Percentiles rank a stretch among this genome's conserved stretches.
These are phyloP conservation scores for Fusarium beomiforme DNA, from an alignment of 2,329 filamentous ascomycete genomes.

Conservation along the genomic window DNA sequence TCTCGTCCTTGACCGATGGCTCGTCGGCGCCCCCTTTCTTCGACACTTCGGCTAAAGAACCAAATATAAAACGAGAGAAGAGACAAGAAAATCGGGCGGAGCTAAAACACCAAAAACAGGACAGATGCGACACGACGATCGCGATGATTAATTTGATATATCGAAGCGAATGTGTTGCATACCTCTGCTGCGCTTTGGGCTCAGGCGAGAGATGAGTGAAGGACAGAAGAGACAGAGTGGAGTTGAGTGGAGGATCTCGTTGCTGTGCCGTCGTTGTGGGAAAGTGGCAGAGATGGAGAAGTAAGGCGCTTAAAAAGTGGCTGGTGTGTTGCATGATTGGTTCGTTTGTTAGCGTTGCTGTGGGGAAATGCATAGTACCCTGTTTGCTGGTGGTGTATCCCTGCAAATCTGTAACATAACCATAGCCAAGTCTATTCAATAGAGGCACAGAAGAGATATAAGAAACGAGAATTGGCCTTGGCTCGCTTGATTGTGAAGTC, in stretches of 20 bases:
- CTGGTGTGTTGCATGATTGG: conserved; percentile 20
- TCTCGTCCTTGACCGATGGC: conserved; percentile 28
- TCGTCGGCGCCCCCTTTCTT: conserved; percentile 30
- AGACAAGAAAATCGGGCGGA: neutral
- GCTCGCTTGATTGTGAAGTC: neutral
- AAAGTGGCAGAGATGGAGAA: conserved; percentile 9
- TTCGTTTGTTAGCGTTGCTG: conserved; percentile 21
- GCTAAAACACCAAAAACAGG: conserved; percentile 7
- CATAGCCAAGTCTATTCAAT: neutral
- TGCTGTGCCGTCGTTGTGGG: conserved; percentile 39
- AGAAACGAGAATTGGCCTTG: too few species aligned
- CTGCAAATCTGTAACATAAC: neutral
- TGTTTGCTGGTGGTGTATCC: conserved; percentile 8
- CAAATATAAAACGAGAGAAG: neutral
- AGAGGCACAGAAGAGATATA: neutral
- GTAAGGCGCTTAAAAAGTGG: conserved; percentile 12
- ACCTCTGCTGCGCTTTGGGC: conserved; percentile 27
- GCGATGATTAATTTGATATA: conserved; percentile 6
- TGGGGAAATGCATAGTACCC: conserved; percentile 16
- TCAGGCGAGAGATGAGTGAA: conserved; percentile 11
- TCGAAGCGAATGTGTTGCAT: conserved; percentile 33
- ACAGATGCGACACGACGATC: neutral
- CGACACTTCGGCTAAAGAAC: conserved; percentile 10
- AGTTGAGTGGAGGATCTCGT: conserved; percentile 32
- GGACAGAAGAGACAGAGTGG: conserved; percentile 26